phyloP scores from a whole-genome alignment of 805 yeast genomes.

The Yarrowia hollandica region DNA sequence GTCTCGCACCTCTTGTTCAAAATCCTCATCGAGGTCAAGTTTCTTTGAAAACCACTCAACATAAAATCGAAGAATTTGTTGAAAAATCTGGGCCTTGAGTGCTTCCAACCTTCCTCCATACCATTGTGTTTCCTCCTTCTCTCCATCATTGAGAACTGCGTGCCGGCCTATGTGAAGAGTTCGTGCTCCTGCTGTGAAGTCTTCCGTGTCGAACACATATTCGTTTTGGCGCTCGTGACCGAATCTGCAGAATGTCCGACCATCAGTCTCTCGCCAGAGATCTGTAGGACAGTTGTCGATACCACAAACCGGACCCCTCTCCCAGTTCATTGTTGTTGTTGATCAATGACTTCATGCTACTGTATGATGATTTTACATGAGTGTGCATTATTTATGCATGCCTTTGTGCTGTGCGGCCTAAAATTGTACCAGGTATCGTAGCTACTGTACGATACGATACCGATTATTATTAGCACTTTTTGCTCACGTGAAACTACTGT shows the following conservation, averaged over 20 bases:
- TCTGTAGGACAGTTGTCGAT: constrained; percentile 83
- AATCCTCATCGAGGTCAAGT: neutral
- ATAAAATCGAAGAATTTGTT: neutral
- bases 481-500: too few relatives aligned
- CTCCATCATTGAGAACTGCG: neutral
- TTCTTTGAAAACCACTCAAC: neutral
- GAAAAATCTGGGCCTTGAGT: neutral
- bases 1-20: neutral
- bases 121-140: neutral
- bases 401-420: too few relatives aligned
- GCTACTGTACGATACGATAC: too few relatives aligned
- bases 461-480: too few relatives aligned
- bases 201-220: neutral
- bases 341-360: neutral
- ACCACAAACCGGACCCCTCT: constrained; percentile 80
- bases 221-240: constrained; percentile 61
- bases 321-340: constrained; percentile 3
- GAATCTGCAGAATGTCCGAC: constrained; percentile 78
- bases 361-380: neutral
- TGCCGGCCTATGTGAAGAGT: neutral
- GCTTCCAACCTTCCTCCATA: neutral
- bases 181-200: neutral
- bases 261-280: constrained; percentile 70
- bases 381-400: neutral
- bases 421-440: too few relatives aligned